A percentile compares a stretch with the other conserved stretches of the same genome.
Conservation (phyloP, 1,139 yeast species). For the Kodamaea derodonti region DNA sequence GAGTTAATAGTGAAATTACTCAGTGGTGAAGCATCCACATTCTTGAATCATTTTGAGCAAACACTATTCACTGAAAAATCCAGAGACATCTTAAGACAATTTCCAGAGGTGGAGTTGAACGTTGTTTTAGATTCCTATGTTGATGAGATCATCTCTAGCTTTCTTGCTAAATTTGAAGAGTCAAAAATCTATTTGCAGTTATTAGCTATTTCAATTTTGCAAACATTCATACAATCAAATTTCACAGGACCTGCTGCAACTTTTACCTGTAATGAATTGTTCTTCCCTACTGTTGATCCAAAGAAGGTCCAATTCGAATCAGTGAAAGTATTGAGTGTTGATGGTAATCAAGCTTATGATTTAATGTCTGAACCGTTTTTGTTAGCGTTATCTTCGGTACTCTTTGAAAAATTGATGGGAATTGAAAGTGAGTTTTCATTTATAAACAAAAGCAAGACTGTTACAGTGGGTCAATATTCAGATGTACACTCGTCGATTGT, state of each 20-base stretch:
- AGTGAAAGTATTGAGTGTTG: constrained; percentile 41
- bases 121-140: constrained; percentile 20
- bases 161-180: constrained; percentile 10
- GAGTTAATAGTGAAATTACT: constrained; percentile 15
- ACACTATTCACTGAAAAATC: constrained; percentile 7
- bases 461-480: constrained; percentile 19
- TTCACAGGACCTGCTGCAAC: constrained; percentile 77
- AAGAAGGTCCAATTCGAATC: constrained; percentile 28
- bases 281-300: constrained; percentile 29
- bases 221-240: constrained; percentile 70
- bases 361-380: constrained; percentile 53
- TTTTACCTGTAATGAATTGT: constrained; percentile 28
- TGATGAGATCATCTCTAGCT: constrained; percentile 12
- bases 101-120: constrained; percentile 18
- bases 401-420: constrained; percentile 49
- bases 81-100: constrained; percentile 6
- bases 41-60: constrained; percentile 14
- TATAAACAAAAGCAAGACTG: constrained; percentile 14
- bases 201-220: constrained; percentile 56
- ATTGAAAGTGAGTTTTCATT: constrained; percentile 28
- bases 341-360: constrained; percentile 65
- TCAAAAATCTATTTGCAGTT: constrained; percentile 27
- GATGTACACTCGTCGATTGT: constrained; percentile 14
- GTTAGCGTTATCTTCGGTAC: constrained; percentile 42
- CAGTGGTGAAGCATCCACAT: constrained; percentile 24